Percentiles rank a stretch among this genome's conserved stretches.
phyloP scores from a whole-genome alignment of 129 eudicot genomes.

The Glebionis coronaria region DNA sequence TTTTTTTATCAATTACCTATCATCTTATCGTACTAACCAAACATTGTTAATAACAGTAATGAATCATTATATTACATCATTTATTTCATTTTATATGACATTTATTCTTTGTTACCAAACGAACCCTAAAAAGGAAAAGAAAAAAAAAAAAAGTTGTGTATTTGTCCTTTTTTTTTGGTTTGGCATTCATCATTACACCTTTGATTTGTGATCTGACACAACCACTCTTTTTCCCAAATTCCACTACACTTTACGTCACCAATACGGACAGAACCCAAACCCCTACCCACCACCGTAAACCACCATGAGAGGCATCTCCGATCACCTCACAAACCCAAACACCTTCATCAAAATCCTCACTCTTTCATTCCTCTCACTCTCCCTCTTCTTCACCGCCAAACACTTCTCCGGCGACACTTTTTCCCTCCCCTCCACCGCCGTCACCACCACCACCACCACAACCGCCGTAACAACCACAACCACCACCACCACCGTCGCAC shows the following conservation, averaged over 20 bases:
- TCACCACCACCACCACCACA: conserved; percentile 29
- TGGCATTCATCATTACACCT: too few relatives aligned
- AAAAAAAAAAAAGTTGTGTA: too few relatives aligned
- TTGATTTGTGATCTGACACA: too few relatives aligned
- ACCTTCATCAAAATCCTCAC: conserved; percentile 44
- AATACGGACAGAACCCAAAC: conserved; percentile 12
- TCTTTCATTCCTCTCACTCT: conserved; percentile 47
- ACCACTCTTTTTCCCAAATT: not conserved
- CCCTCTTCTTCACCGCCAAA: conserved; percentile 52
- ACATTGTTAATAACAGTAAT: too few relatives aligned
- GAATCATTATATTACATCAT: too few relatives aligned
- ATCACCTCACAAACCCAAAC: conserved; percentile 26
- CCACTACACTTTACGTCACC: not conserved
- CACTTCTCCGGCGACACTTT: conserved; percentile 28
- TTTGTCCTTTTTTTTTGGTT: too few relatives aligned
- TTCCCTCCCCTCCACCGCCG: conserved; percentile 26
- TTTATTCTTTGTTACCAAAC: too few relatives aligned
- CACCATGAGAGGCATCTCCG: conserved; percentile 49
- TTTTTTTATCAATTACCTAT: too few relatives aligned
- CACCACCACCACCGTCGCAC: conserved; percentile 28
- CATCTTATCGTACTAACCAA: too few relatives aligned
- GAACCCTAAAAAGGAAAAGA: too few relatives aligned
- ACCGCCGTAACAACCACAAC: conserved; percentile 8
- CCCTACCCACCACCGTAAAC: conserved; percentile 18
- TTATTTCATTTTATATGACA: too few relatives aligned